Conservation (phyloP, 495 filamentous ascomycete genomes). For the Xylaria nigripes region DNA sequence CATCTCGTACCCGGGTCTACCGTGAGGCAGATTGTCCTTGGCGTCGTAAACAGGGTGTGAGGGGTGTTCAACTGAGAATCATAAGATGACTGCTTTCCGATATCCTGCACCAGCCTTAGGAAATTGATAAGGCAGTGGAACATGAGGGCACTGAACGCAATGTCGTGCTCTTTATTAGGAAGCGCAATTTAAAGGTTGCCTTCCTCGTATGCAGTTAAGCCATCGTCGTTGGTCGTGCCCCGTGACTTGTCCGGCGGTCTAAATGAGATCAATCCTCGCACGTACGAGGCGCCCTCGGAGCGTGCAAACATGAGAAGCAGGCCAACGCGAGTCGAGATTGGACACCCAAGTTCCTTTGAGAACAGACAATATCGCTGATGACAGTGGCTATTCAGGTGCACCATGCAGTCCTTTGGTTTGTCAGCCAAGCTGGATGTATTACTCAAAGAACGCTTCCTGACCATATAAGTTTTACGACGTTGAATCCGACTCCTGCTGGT, state of each 20-base stretch:
- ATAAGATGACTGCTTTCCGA: conserved; percentile 10
- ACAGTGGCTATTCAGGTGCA: too few species aligned
- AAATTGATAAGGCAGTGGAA: conserved; percentile 31
- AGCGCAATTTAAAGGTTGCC: conserved; percentile 26
- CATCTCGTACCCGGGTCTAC: too few species aligned
- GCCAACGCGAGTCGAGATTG: too few species aligned
- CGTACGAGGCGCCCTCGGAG: conserved; percentile 20
- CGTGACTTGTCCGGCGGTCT: conserved; percentile 29
- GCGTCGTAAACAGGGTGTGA: too few species aligned
- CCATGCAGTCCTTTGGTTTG: too few species aligned
- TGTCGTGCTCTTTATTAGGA: conserved; percentile 14
- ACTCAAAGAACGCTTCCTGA: too few species aligned
- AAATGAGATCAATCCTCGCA: conserved; percentile 24
- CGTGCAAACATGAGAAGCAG: too few species aligned
- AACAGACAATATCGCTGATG: conserved; percentile 22
- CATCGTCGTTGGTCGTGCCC: conserved; percentile 20
- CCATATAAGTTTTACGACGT: too few species aligned
- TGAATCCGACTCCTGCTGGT: too few species aligned
- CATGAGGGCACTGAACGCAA: conserved; percentile 30
- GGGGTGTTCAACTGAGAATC: too few species aligned
- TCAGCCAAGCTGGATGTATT: too few species aligned
- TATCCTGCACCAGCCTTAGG: conserved; percentile 17
- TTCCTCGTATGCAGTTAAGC: conserved; percentile 20
- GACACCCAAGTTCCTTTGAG: conserved; percentile 28
- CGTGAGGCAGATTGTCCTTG: too few species aligned